These are phyloP conservation scores for Picochlorum sp. DNA, from an alignment of 139 green algal species.

Conservation along the genomic window DNA sequence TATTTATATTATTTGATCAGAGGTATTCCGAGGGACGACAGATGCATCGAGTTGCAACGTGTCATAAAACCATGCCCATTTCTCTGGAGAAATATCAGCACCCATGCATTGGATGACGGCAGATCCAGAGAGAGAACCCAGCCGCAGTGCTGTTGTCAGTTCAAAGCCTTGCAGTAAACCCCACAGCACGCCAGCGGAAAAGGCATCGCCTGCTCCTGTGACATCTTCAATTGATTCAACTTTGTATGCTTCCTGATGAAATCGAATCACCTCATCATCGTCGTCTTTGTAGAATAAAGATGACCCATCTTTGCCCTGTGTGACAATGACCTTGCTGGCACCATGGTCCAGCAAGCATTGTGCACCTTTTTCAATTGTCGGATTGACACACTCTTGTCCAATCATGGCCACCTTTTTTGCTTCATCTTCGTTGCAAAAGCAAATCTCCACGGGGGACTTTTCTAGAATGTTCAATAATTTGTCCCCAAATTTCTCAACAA, in stretches of 20 bases:
- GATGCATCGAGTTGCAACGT: conserved; percentile 32
- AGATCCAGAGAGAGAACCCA: conserved; percentile 48
- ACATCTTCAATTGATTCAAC: conserved; percentile 33
- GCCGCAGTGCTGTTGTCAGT: conserved; percentile 13
- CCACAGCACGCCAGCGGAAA: conserved; percentile 59
- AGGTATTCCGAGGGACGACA: conserved; percentile 34
- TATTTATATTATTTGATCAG: conserved; percentile 49
- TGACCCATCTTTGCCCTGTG: conserved; percentile 49
- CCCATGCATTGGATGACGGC: conserved; percentile 52
- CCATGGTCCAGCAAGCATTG: conserved; percentile 25
- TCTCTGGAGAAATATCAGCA: conserved; percentile 38
- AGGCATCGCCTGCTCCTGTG: conserved; percentile 59
- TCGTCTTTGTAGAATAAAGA: conserved; percentile 15
- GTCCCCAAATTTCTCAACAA: conserved; percentile 39
- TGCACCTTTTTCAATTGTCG: conserved; percentile 22
- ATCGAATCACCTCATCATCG: background rate
- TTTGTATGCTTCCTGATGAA: background rate
- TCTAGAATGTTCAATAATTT: conserved; percentile 32
- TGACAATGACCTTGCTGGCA: conserved; percentile 40
- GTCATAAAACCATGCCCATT: conserved; percentile 46
- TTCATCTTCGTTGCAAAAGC: conserved; percentile 63
- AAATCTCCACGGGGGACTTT: conserved; percentile 22
- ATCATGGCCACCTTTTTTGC: conserved; percentile 20
- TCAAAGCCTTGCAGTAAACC: conserved; percentile 11
- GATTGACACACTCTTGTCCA: background rate